phyloP scores from a whole-genome alignment of 305 asterid genomes.

The Fraxinus albicans region DNA sequence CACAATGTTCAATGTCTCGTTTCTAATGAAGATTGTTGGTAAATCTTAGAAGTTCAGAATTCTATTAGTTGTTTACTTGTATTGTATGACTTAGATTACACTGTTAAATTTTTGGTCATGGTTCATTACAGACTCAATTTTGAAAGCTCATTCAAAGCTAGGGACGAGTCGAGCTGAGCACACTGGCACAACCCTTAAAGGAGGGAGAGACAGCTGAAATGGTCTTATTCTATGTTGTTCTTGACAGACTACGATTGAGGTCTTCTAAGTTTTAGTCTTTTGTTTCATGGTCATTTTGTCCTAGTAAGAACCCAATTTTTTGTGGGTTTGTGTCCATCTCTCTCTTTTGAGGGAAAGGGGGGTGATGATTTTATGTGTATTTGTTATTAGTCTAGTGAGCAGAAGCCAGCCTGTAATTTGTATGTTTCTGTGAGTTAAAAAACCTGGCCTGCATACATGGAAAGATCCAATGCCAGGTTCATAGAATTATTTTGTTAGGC shows the following conservation, averaged over 20 bases:
- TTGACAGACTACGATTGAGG: slow-evolving; percentile 46
- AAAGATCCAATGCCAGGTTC: slow-evolving; percentile 35
- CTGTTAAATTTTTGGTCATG: neutral
- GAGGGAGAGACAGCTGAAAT: slow-evolving; percentile 27
- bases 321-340: slow-evolving; percentile 52
- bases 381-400: slow-evolving; percentile 56
- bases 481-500: slow-evolving; percentile 41
- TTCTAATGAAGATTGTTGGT: slow-evolving; percentile 26
- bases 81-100: neutral
- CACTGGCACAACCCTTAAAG: slow-evolving; percentile 17
- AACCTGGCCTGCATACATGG: slow-evolving; percentile 31
- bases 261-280: slow-evolving; percentile 38
- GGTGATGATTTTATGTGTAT: slow-evolving; percentile 67
- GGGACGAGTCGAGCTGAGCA: neutral
- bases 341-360: slow-evolving; percentile 57
- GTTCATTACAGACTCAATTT: slow-evolving; percentile 22
- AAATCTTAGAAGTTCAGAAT: slow-evolving; percentile 10
- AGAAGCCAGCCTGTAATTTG: slow-evolving; percentile 50
- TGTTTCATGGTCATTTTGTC: slow-evolving; percentile 45
- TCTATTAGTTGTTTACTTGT: neutral
- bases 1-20: slow-evolving; percentile 1
- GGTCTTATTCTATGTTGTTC: slow-evolving; percentile 31
- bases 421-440: slow-evolving; percentile 35
- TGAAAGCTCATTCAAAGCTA: neutral
- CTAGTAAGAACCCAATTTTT: slow-evolving; percentile 31